Evolutionary conservation across 2,329 filamentous ascomycete genomes (phyloP).

Genomic region (Dothidotthia symphoricarpi): DNA sequence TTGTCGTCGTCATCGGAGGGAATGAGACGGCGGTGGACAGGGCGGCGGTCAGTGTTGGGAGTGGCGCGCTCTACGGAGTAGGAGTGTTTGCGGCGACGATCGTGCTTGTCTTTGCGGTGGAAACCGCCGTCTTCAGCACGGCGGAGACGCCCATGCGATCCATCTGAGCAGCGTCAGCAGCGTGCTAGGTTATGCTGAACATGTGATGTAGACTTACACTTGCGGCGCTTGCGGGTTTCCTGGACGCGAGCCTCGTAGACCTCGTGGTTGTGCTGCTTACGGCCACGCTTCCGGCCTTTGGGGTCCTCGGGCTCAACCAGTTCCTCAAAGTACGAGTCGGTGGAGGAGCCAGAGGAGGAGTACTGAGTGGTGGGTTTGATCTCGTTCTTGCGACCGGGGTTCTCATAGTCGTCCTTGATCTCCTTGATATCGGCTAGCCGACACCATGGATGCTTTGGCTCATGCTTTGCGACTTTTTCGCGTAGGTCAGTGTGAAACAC

Average conservation of each 20-base stretch:
- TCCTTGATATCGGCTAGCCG: conserved; percentile 33
- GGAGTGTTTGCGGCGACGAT: conserved; percentile 9
- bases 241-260: conserved; percentile 31
- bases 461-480: conserved; percentile 25
- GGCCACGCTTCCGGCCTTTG: conserved; percentile 19
- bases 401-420: conserved; percentile 30
- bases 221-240: conserved; percentile 24
- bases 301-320: conserved; percentile 26
- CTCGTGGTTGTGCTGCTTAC: conserved; percentile 21
- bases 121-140: conserved; percentile 25
- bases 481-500: conserved; percentile 29
- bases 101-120: conserved; percentile 25
- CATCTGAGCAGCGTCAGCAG: conserved; percentile 12
- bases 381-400: conserved; percentile 16
- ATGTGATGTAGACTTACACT: conserved; percentile 15
- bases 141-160: conserved; percentile 25
- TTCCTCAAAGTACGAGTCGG: conserved; percentile 33
- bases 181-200: neutral
- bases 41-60: conserved; percentile 1
- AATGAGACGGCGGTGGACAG: conserved; percentile 3
- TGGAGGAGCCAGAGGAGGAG: conserved; percentile 19
- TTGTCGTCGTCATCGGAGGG: conserved; percentile 6
- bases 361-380: conserved; percentile 6
- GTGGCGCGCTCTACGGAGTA: conserved; percentile 11
- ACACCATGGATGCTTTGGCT: conserved; percentile 33